These are phyloP conservation scores for Kluyveromyces dobzhanskii DNA, from an alignment of 805 yeast genomes.

Conservation along the genomic window DNA sequence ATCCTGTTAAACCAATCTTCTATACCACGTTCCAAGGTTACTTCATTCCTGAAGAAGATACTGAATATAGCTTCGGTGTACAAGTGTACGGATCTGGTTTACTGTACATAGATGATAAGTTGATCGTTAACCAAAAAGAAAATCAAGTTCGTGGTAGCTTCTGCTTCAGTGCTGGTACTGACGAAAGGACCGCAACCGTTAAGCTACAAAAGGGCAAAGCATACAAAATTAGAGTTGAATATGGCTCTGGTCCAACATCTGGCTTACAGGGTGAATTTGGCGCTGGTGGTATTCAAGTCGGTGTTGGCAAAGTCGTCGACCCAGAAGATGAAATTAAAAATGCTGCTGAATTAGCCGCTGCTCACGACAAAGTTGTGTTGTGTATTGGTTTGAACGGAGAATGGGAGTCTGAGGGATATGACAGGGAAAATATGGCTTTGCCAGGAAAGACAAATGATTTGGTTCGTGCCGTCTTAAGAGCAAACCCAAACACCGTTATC, in stretches of 20 bases:
- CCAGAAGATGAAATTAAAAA: constrained; percentile 27
- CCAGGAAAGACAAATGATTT: constrained; percentile 43
- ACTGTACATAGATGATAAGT: constrained; percentile 42
- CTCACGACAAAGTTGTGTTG: constrained; percentile 45
- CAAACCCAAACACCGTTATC: constrained; percentile 42
- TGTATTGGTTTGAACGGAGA: constrained; percentile 45
- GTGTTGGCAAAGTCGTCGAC: constrained; percentile 25
- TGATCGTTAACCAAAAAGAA: constrained; percentile 49
- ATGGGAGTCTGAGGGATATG: constrained; percentile 56
- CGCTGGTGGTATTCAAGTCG: constrained; percentile 32
- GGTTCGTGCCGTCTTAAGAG: constrained; percentile 36
- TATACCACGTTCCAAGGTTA: constrained; percentile 38
- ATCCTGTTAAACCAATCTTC: constrained; percentile 20
- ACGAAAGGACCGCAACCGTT: constrained; percentile 37
- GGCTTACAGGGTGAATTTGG: constrained; percentile 22
- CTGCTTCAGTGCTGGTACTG: constrained; percentile 48
- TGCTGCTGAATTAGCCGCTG: constrained; percentile 43
- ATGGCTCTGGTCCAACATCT: constrained; percentile 41
- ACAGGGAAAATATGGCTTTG: constrained; percentile 41
- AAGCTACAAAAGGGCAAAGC: constrained; percentile 35
- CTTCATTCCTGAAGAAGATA: constrained; percentile 40
- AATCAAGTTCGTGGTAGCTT: constrained; percentile 41
- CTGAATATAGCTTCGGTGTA: constrained; percentile 44
- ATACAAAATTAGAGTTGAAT: constrained; percentile 41
- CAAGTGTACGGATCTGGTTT: constrained; percentile 48